Evolutionary conservation across 148 eudicot species (phyloP), one percentile per base, ranked within the genome.

Genomic region (Simmondsia chinensis): DNA sequence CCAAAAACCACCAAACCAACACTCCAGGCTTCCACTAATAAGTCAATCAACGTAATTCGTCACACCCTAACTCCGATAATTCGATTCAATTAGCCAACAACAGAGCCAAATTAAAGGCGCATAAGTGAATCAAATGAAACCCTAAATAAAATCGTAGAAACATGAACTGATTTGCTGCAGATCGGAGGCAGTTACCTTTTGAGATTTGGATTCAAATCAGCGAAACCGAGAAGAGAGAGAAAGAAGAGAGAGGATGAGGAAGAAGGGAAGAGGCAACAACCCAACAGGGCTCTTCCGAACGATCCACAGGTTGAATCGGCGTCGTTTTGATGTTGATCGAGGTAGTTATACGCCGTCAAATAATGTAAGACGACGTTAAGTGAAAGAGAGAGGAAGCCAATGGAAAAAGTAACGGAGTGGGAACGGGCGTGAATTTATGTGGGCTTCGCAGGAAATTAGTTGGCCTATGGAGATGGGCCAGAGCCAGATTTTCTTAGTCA

Each of bases 201-300:
- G 20, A 34, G 23, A 10, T 5, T 10, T 16, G 23, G 15, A 23
- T 4, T 32, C 35, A 43, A 20, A 37, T 45, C 23, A 18, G 23
- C 22, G 19, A 17, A 52, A 45, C 39, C 14, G 26, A 17, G 23
- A 22, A 36, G 14, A 24, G 18, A 20, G 35, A 35, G 41, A 35
- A 9, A 30, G 43, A 22, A 43, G 60, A 43, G 11, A 23, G 29
- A 34, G 65, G 56, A 46, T 39, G 59, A 42, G 57, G 32, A 27
- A 44, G 26, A 61, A 54, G 43, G 60, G 67, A 52, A 43, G 55
- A 62, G 67, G 67, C 48, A 32, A 59, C 65, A 60, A 43, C 57
- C 43, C 42, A 27, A 49, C 21, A 15, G 11, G 3, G n/a, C n/a
- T n/a, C n/a, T n/a, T n/a, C n/a, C n/a, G n/a, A n/a, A n/a, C n/a